These are phyloP conservation scores for Cardiosporidium cionae DNA, from an alignment of 169 alveolate species.

Conservation along the genomic window DNA sequence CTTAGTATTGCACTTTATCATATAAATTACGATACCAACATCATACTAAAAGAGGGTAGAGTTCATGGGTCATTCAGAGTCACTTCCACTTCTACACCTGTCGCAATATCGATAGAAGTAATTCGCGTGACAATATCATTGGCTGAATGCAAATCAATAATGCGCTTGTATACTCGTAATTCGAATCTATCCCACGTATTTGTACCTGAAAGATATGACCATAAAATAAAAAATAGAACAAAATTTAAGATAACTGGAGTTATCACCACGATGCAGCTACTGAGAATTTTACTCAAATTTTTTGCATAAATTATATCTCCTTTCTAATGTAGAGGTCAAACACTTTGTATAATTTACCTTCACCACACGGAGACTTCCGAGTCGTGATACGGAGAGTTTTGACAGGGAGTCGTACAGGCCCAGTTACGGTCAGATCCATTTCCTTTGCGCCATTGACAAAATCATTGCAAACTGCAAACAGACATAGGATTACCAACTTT, in stretches of 20 bases:
- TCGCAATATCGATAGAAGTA: conserved; percentile 91
- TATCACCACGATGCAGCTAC: not conserved
- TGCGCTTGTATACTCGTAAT: conserved; percentile 94
- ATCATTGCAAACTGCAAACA: conserved; percentile 75
- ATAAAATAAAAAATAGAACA: not conserved
- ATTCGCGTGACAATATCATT: conserved; percentile 90
- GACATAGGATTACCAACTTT: not conserved
- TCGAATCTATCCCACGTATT: conserved; percentile 96
- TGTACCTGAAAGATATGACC: conserved; percentile 56
- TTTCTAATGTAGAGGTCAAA: not conserved
- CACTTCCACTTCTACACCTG: conserved; percentile 94
- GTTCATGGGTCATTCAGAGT: conserved; percentile 74
- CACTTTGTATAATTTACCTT: conserved; percentile 48
- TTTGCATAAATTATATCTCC: not conserved
- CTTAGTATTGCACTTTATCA: too few species aligned
- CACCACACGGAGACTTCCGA: conserved; percentile 96
- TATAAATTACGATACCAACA: too few species aligned
- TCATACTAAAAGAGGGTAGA: too few species aligned
- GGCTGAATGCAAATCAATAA: conserved; percentile 91
- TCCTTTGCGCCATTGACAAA: conserved; percentile 85
- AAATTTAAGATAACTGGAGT: not conserved
- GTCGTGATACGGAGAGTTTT: conserved; percentile 88
- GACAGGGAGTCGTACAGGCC: conserved; percentile 96
- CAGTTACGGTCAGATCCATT: conserved; percentile 79
- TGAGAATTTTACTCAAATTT: not conserved